Conservation (phyloP, 768 basidiomycete species). For the Rhizopogon vinicolor region DNA sequence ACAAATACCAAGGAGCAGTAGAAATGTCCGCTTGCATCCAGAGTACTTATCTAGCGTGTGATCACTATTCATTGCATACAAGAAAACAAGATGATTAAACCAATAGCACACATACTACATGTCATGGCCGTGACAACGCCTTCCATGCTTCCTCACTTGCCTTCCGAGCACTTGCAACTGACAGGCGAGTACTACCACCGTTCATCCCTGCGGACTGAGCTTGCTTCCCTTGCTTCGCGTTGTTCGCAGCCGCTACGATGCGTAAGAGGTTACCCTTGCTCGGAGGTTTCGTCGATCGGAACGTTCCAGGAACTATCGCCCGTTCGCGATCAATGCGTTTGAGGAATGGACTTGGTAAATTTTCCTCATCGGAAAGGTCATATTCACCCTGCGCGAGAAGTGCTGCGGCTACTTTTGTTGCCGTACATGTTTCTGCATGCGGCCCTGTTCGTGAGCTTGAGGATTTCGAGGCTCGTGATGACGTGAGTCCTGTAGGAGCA, state of each 20-base stretch:
- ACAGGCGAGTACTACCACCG: slow-evolving; percentile 26
- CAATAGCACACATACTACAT: neutral
- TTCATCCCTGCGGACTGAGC: slow-evolving; percentile 7
- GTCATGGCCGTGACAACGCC: slow-evolving; percentile 31
- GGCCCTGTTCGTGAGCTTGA: slow-evolving; percentile 10
- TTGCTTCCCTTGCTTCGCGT: slow-evolving; percentile 22
- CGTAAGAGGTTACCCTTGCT: slow-evolving; percentile 53
- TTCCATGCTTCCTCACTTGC: slow-evolving; percentile 51
- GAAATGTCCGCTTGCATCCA: slow-evolving; percentile 51
- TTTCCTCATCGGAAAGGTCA: slow-evolving; percentile 75
- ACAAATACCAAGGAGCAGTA: slow-evolving; percentile 35
- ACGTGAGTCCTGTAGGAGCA: slow-evolving; percentile 32
- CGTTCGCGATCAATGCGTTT: slow-evolving; percentile 47
- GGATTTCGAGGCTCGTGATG: slow-evolving; percentile 13
- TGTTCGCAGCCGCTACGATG: slow-evolving; percentile 56
- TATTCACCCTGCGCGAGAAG: slow-evolving; percentile 42
- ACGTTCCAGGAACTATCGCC: slow-evolving; percentile 5
- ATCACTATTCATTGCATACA: neutral
- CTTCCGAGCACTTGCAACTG: slow-evolving; percentile 41
- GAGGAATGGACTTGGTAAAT: slow-evolving; percentile 80
- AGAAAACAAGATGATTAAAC: neutral
- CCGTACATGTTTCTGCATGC: neutral
- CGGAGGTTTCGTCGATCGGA: slow-evolving; percentile 32
- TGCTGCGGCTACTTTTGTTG: slow-evolving; percentile 12
- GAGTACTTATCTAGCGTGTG: no score